Evolutionary conservation across 345 rosid genomes (phyloP).

Genomic region (Eutrema heterophyllum): DNA sequence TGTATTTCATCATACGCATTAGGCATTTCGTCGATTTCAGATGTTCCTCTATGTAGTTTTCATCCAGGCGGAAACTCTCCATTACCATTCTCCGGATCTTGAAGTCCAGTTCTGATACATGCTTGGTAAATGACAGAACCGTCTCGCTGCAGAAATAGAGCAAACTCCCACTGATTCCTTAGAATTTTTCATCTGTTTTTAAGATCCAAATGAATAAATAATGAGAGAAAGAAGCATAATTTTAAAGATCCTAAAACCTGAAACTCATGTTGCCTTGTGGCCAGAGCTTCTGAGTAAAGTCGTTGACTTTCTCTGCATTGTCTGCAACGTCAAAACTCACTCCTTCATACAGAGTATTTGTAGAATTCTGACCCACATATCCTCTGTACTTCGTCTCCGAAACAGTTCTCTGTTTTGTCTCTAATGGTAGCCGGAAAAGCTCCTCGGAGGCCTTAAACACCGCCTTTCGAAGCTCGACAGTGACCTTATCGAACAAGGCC

Average conservation of each 20-base stretch:
- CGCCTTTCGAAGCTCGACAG: neutral
- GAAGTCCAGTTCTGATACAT: constrained; percentile 31
- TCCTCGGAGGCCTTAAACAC: neutral
- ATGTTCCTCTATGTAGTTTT: constrained; percentile 28
- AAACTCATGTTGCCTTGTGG: constrained; percentile 12
- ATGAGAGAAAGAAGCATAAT: neutral
- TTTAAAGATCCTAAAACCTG: neutral
- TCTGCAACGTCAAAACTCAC: neutral
- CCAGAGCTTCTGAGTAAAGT: neutral
- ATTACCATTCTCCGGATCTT: constrained; percentile 39
- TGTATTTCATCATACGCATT: constrained; percentile 39
- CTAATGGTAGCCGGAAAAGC: neutral
- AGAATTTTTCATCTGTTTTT: neutral
- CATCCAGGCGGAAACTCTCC: constrained; percentile 37
- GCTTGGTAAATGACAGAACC: neutral
- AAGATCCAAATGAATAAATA: neutral
- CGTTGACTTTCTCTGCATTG: neutral
- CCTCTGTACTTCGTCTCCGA: neutral
- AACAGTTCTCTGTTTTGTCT: neutral
- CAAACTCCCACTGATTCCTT: neutral
- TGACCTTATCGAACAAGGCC: neutral
- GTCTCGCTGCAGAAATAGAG: constrained; percentile 17
- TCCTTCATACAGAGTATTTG: neutral
- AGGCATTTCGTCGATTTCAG: constrained; percentile 28
- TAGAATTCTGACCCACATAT: neutral